Evolutionary conservation across 805 yeast species (phyloP), one percentile per base, ranked within the genome.

Genomic region (Kregervanrija fluxuum): DNA sequence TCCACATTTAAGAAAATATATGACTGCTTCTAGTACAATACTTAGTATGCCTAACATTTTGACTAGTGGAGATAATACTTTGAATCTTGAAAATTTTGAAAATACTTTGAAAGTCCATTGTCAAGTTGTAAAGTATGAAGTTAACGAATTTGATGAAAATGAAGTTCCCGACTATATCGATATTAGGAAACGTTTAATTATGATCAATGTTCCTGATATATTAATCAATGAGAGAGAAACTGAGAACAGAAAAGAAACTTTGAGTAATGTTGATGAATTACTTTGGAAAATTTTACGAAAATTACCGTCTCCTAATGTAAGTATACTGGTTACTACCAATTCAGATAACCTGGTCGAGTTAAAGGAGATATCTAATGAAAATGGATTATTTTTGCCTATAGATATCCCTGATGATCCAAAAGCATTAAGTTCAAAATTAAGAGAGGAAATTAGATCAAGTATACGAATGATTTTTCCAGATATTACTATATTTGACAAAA

Each of bases 241-340:
- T 51, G 73, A 69, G 38, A 62, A 68, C 38, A 53, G 67, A 13
- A 37, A 39, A 3, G 44, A 43, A 5, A 43, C 40, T 5, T 38
- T 62, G 8, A 30, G 14, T 30, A 44, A 53, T 34, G 52, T 64
- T 41, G 74, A 71, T 48, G 45, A 48, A 2, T 48, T 66, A 12
- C 48, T 86, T 10, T 68, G 83, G 42, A 69, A 70, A 14, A 69
- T 85, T 4, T 49, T 85, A n/a, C 73, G 85, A 33, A 78, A 76
- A 44, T 60, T 85, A 11, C 96, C 96, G 1, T 71, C 90, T 0
- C 95, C 96, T 0, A 75, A 77, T 48, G 74, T 73, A 44, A 68
- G 88, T 2, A 64, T 89, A 2, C 60, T 87, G 2, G 67, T 79
- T 46, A 77, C 89, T 0, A 69, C 82, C 10, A 53, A 57, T 3